Evolutionary conservation across 2,329 filamentous ascomycete species (phyloP).

Genomic region (Cladosporium sp.): DNA sequence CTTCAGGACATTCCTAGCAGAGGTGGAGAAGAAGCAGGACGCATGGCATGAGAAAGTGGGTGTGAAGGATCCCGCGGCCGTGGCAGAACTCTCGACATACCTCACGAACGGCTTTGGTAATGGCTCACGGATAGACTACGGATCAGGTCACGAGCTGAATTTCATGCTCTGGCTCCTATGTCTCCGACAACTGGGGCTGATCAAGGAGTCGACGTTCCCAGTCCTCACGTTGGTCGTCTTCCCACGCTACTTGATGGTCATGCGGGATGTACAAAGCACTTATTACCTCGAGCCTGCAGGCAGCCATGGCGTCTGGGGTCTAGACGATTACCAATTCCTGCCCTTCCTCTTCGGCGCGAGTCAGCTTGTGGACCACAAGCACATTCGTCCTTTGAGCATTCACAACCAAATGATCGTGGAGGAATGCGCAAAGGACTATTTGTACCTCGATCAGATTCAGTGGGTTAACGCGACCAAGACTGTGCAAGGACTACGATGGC

Average conservation of each 20-base stretch:
- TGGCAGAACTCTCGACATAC: slow-evolving; percentile 73
- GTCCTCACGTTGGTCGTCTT: slow-evolving; percentile 75
- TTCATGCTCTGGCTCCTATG: slow-evolving; percentile 97
- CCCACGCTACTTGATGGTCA: slow-evolving; percentile 73
- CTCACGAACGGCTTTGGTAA: slow-evolving; percentile 82
- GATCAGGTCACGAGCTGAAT: slow-evolving; percentile 94
- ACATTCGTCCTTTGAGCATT: slow-evolving; percentile 56
- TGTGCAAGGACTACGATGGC: slow-evolving; percentile 90
- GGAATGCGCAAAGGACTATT: slow-evolving; percentile 74
- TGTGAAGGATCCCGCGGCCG: slow-evolving; percentile 48
- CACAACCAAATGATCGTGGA: slow-evolving; percentile 86
- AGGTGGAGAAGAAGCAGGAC: slow-evolving; percentile 45
- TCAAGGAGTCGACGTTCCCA: slow-evolving; percentile 65
- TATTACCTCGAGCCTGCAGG: slow-evolving; percentile 87
- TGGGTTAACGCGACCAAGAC: slow-evolving; percentile 98
- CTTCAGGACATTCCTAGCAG: slow-evolving; percentile 77
- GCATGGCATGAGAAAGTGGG: slow-evolving; percentile 63
- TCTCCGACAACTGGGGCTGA: slow-evolving; percentile 70
- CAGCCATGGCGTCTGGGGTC: slow-evolving; percentile 50
- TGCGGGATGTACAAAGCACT: slow-evolving; percentile 81
- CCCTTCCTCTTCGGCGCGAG: slow-evolving; percentile 49
- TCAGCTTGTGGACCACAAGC: slow-evolving; percentile 62
- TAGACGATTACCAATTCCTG: slow-evolving; percentile 52
- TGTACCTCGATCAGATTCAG: slow-evolving; percentile 87
- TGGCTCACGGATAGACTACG: slow-evolving; percentile 84